Evolutionary conservation across 176 grass and related monocot species (phyloP), one percentile per base, ranked within the genome.

Genomic region (Rhynchospora tenuis): DNA sequence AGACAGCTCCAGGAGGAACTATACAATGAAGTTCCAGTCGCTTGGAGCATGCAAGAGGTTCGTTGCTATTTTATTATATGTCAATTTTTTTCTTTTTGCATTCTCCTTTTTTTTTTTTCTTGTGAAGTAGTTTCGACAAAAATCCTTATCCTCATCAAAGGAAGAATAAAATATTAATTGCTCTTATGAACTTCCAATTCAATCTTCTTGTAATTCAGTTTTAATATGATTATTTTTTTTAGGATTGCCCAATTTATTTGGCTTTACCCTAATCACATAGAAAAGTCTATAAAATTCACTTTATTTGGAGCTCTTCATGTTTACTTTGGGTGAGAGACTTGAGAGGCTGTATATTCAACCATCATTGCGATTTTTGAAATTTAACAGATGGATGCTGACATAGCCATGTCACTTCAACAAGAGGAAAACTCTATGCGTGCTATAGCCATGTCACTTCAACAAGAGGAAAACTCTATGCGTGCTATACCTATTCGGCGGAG

Each of bases 1-100:
- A 89, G 87, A 38, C 92, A 88, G 57, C 90, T 98, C 63, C 95
- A 98, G 89, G 92, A 98, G 73, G 90, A 98, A 84, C 64, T 98
- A 44, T 91, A 94, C 68, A 98, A 88, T 84, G 95, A 94, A 88
- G 85, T 83, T 60, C 81, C 87, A 79, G 73, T 15, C 66, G 82
- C 79, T 88, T 68, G 46, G 71, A 76, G 55, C 55, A 86, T 80
- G 83, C 92, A 98, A 51, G 89, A 91, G 82, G 92, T 93, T 86
- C 57, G 74, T 38, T 38, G 3, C 33, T 38, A 38, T 38, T 38
- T 38, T 38, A 4, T 38, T 38, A 38, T 38, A 1, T 38, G 33
- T 38, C 5, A 4, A 38, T 38, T 38, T 38, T 38, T 4, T 38
- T 38, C 60, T 61, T 68, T 57, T 59, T 61, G 24, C 26, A 10